Percentiles rank a stretch among this genome's conserved stretches.
Conservation (phyloP, 2,329 filamentous ascomycete species). For the Ophioceras dolichostomum region DNA sequence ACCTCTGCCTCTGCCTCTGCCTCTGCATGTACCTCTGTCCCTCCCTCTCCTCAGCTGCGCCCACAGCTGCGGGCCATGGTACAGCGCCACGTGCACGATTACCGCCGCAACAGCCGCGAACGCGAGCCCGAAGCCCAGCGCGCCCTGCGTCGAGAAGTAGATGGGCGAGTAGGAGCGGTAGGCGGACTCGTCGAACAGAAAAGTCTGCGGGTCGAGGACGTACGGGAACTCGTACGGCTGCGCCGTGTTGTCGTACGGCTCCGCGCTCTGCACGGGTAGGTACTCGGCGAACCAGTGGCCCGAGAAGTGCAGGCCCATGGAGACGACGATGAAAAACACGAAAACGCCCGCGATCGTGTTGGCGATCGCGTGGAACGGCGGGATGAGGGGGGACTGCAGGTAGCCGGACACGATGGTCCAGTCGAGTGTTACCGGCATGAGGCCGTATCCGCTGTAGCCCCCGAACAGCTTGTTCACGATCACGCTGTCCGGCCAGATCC, state of each 20-base stretch:
- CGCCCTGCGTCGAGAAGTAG: slow-evolving; percentile 51
- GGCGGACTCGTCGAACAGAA: slow-evolving; percentile 45
- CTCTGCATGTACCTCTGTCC: too few species aligned
- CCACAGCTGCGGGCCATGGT: slow-evolving; percentile 43
- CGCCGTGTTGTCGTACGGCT: slow-evolving; percentile 54
- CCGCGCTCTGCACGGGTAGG: slow-evolving; percentile 47
- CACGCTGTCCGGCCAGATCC: slow-evolving; percentile 32
- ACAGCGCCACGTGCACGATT: slow-evolving; percentile 41
- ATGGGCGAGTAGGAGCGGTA: slow-evolving; percentile 55
- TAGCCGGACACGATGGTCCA: slow-evolving; percentile 33
- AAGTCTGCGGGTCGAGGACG: slow-evolving; percentile 44
- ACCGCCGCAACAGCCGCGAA: slow-evolving; percentile 57
- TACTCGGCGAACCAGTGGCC: slow-evolving; percentile 46
- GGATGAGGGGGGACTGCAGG: slow-evolving; percentile 33
- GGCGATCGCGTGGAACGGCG: slow-evolving; percentile 42
- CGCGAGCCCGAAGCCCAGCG: slow-evolving; percentile 42
- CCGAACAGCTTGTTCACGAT: slow-evolving; percentile 35
- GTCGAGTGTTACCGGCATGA: slow-evolving; percentile 24
- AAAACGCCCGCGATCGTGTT: slow-evolving; percentile 41
- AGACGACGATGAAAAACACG: slow-evolving; percentile 42
- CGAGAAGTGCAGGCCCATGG: slow-evolving; percentile 46
- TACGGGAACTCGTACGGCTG: slow-evolving; percentile 43
- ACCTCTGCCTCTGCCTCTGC: too few species aligned
- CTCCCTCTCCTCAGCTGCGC: slow-evolving; percentile 41
- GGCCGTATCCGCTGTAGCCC: slow-evolving; percentile 21